A percentile compares a stretch with the other conserved stretches of the same genome.
These are phyloP conservation scores for Malassezia pachydermatis DNA, from an alignment of 1,284 basidiomycete genomes.

Conservation along the genomic window DNA sequence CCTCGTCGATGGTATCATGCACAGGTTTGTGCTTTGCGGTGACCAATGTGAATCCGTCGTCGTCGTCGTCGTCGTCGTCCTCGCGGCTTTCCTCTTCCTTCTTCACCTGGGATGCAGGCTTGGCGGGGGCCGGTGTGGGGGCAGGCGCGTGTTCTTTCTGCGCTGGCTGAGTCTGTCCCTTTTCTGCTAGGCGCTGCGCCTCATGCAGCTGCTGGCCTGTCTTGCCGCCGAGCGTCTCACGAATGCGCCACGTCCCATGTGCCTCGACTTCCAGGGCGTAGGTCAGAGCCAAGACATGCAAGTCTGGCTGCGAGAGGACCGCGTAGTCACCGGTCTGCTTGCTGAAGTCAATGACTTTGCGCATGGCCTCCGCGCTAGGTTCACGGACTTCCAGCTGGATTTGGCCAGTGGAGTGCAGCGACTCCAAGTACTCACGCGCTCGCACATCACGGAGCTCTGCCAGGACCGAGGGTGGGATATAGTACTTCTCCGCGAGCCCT, in stretches of 20 bases:
- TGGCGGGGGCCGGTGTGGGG: not conserved
- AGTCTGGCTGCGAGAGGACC: constrained; percentile 80
- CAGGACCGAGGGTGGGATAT: constrained; percentile 37
- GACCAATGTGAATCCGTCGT: constrained; percentile 11
- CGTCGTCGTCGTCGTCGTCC: not conserved
- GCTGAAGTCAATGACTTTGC: constrained; percentile 71
- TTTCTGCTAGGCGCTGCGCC: constrained; percentile 13
- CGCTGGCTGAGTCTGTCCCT: not conserved
- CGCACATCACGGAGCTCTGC: constrained; percentile 42
- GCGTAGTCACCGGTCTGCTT: constrained; percentile 94
- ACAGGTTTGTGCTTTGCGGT: not conserved
- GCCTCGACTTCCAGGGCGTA: constrained; percentile 61
- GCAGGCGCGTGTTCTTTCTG: not conserved
- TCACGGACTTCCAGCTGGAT: constrained; percentile 37
- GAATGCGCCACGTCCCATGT: constrained; percentile 53
- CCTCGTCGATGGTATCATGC: constrained; percentile 13
- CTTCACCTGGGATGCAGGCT: not conserved
- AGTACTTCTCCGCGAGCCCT: constrained; percentile 38
- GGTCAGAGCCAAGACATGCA: constrained; percentile 81
- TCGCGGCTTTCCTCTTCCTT: not conserved
- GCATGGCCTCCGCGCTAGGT: constrained; percentile 34
- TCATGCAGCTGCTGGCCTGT: constrained; percentile 34
- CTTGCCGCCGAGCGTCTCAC: constrained; percentile 50
- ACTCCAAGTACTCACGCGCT: constrained; percentile 39
- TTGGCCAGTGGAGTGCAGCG: constrained; percentile 28